Evolutionary conservation across 2,329 filamentous ascomycete species (phyloP), one percentile per base, ranked within the genome.

Genomic region (Cercospora brassicicola): DNA sequence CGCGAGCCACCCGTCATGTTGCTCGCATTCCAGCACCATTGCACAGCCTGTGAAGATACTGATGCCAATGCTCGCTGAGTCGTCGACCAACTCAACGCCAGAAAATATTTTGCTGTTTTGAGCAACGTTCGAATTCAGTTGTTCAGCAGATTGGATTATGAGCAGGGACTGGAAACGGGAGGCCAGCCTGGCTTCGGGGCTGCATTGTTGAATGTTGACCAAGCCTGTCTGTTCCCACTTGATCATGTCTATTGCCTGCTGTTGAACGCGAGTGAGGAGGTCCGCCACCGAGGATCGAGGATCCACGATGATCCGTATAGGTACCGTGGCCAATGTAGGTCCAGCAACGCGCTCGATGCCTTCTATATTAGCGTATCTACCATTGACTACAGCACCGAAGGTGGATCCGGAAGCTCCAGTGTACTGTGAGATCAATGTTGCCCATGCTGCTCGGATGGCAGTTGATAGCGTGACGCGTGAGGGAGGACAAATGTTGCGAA

Each of bases 151-250:
- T 18, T 62, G 62, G 11, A 68, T 30, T 9, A 57, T 36, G 11
- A 68, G 62, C 28, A 64, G 28, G 3, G 66, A 61, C 20, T 68
- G 66, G 36, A 68, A 65, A 6, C n/a, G 60, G 73, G 86, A 88
- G 2, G 86, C 86, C 67, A 86, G 81, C 6, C 84, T 80, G 4
- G 84, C 83, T 67, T 88, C 86, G 0, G 82, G 79, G 72, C 85
- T 87, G 10, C 81, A 74, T 10, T 76, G 74, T 48, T 77, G 76
- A 56, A 82, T 81, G 20, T 78, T 74, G 8, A 78, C 75, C 30
- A 81, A 69, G 3, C 80, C 80, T 55, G 76, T 71, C 30, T 82
- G 80, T 65, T 82, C 77, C 55, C 59, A 67, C n/a, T 11, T 31
- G 2, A 48, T 36, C 66, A 67, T 31, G 2, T 20, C 36, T 10